phyloP scores from a whole-genome alignment of 345 rosid genomes.

The Pugionium dolabratum region DNA sequence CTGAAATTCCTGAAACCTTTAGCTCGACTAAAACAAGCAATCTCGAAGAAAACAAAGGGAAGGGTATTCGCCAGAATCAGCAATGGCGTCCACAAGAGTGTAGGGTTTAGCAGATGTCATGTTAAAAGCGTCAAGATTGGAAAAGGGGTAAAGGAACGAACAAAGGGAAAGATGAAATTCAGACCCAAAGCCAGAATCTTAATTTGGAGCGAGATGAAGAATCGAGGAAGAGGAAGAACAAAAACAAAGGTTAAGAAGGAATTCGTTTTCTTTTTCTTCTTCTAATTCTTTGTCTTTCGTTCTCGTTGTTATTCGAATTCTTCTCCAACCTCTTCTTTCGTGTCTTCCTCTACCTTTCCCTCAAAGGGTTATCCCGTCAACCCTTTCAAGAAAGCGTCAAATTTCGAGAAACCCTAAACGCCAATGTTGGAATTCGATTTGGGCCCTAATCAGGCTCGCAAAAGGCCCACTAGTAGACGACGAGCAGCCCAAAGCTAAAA shows the following conservation, averaged over 20 bases:
- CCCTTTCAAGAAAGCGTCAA: conserved; percentile 37
- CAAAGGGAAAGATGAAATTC: conserved; percentile 9
- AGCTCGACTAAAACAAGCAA: conserved; percentile 13
- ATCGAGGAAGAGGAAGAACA: neutral
- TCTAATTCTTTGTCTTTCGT: neutral
- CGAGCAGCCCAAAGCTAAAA: too few relatives aligned
- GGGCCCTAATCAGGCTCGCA: too few relatives aligned
- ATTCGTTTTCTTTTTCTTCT: conserved; percentile 13
- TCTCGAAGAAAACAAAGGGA: conserved; percentile 26
- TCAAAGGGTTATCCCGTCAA: conserved; percentile 34
- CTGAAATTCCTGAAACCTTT: conserved; percentile 34
- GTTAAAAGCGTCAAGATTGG: neutral
- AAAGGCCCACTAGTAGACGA: too few relatives aligned
- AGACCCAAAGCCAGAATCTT: conserved; percentile 41
- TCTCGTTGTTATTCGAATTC: neutral
- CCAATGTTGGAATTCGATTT: too few relatives aligned
- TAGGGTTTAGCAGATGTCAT: conserved; percentile 37
- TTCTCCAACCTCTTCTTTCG: conserved; percentile 23
- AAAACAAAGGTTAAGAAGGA: conserved; percentile 10
- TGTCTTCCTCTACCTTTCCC: conserved; percentile 30
- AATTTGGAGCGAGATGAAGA: neutral
- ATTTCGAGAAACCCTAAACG: conserved; percentile 34
- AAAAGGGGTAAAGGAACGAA: neutral
- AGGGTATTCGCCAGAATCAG: conserved; percentile 36
- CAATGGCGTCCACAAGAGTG: conserved; percentile 30